Conservation (phyloP, 352 stramenopile species). For the Globisporangium perplexum region DNA sequence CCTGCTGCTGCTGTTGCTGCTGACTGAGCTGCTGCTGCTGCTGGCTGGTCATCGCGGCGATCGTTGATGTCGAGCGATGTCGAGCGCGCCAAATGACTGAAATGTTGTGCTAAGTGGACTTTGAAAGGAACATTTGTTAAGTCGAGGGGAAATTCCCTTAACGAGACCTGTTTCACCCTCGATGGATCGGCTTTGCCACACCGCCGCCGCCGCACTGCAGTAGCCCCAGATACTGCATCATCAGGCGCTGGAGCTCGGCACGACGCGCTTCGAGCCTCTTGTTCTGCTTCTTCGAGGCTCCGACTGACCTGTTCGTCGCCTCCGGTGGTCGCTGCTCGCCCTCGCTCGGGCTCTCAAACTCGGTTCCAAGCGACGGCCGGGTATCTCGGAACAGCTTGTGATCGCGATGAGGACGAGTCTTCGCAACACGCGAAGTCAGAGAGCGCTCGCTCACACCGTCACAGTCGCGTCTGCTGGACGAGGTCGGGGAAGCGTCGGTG, state of each 20-base stretch:
- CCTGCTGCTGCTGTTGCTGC: slow-evolving; percentile 7
- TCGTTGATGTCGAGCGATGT: no score
- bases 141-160: no score
- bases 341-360: not conserved
- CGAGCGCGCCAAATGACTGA: no score
- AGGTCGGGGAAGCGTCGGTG: no score
- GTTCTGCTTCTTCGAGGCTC: not conserved
- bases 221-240: slow-evolving; percentile 15
- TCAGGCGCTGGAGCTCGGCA: slow-evolving; percentile 12
- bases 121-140: no score
- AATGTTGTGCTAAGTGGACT: no score
- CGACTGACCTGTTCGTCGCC: no score
- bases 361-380: not conserved
- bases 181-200: not conserved
- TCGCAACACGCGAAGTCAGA: no score
- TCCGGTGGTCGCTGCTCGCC: slow-evolving; percentile 1
- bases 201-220: slow-evolving; percentile 5
- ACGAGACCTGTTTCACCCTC: not conserved
- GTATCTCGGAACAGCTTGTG: not conserved
- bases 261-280: slow-evolving; percentile 1
- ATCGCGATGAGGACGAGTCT: no score
- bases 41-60: no score
- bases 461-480: no score
- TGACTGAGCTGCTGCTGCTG: slow-evolving; percentile 4
- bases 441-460: no score